Evolutionary conservation across 345 rosid genomes (phyloP).

Genomic region (Populus ilicifolia): DNA sequence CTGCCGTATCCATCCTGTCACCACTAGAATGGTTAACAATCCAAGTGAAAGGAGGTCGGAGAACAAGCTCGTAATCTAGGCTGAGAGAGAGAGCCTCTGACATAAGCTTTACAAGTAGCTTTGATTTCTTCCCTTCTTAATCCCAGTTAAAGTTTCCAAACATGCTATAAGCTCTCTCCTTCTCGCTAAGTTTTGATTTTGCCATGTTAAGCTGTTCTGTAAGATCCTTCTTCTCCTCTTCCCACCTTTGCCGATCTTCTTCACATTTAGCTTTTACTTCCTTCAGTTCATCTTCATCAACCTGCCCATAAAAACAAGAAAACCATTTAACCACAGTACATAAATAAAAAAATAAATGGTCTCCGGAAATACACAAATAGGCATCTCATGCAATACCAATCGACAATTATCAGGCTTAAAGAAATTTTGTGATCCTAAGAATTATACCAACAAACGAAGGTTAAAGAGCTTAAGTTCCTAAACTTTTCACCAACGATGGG

Average conservation of each 20-base stretch:
- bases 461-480: too few relatives aligned
- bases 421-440: too few relatives aligned
- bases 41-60: too few relatives aligned
- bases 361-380: neutral
- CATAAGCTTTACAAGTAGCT: too few relatives aligned
- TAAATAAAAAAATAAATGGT: neutral
- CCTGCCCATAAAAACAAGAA: neutral
- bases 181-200: neutral
- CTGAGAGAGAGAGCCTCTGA: too few relatives aligned
- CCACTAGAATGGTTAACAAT: too few relatives aligned
- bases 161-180: neutral
- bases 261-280: neutral
- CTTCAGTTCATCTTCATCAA: neutral
- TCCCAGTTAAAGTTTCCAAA: neutral
- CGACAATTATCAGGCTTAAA: too few relatives aligned
- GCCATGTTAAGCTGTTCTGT: neutral
- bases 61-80: too few relatives aligned
- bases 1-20: too few relatives aligned
- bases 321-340: neutral
- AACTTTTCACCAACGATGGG: too few relatives aligned
- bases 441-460: too few relatives aligned
- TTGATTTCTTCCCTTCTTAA: neutral
- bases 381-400: too few relatives aligned
- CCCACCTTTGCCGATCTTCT: conserved; percentile 1
- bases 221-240: neutral